Base-by-base conservation (phyloP, 208 protist genomes). In the Chromosphaera perkinsii region DNA sequence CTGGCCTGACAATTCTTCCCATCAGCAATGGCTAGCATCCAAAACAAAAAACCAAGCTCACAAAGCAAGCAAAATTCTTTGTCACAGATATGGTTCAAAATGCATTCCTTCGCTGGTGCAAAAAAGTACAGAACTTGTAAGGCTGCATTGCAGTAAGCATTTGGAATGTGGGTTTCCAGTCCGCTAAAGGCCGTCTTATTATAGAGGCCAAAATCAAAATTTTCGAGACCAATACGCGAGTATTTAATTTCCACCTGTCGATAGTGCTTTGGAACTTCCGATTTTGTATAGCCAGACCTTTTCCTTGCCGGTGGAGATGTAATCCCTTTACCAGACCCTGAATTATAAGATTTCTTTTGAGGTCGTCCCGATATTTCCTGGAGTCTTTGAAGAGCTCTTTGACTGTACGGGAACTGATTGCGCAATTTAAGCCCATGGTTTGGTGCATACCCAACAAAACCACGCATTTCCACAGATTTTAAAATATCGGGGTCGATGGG, bases 101-200 rank as follows among this genome's bases (percentile, higher is more conserved):
- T 26, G 51, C 43, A 40, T 7, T 43, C 27, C 10, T 72, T 33
- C 2, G 77, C 12, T 12, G 65, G 71, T 12, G 74, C 74, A 12
- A 85, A 71, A 52, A 83, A 85, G 42, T 85, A 85, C 26, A 84
- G 52, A 81, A 69, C 63, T 37, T 86, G 82, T 31, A 86, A 57
- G n/a, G 69, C 58, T 24, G 66, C 33, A 55, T 86, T 84, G 33
- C 68, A 76, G 69, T 86, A 86, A 5, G 66, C 56, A 63, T 85
- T 86, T 29, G 75, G 56, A 10, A 66, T 40, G 10, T 62, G 51
- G 33, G 84, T 76, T 33, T 86, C 82, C 12, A 86, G 51, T 2
- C 82, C 76, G 14, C 62, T 39, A 57, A 86, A 86, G 2, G 39
- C 26, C 22, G 81, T 83, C 24, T 36, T 39, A 63, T 86, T 86